phyloP scores from a whole-genome alignment of 805 yeast species.

The Yarrowia yakushimensis region DNA sequence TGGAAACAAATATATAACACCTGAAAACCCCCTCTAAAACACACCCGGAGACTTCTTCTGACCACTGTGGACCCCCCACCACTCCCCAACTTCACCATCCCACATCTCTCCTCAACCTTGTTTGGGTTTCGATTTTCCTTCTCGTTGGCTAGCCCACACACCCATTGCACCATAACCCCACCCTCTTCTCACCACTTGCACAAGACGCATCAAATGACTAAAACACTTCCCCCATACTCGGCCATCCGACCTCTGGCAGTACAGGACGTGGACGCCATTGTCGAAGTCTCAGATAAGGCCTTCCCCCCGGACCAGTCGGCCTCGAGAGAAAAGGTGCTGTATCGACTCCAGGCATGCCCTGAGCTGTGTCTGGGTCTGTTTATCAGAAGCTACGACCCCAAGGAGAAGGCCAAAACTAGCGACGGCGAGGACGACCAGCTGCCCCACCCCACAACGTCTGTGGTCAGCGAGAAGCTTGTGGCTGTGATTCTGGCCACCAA shows the following conservation, averaged over 20 bases:
- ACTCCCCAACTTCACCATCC: not conserved
- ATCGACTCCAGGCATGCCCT: slow-evolving; percentile 78
- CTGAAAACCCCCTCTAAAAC: not conserved
- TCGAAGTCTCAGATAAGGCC: slow-evolving; percentile 60
- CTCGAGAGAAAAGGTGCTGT: slow-evolving; percentile 56
- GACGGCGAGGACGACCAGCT: slow-evolving; percentile 31
- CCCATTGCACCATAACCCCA: not conserved
- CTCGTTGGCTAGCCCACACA: slow-evolving; percentile 4
- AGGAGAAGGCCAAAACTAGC: slow-evolving; percentile 24
- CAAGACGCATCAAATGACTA: slow-evolving; percentile 28
- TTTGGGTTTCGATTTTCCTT: slow-evolving; percentile 23
- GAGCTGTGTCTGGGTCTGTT: slow-evolving; percentile 88
- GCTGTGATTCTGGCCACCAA: slow-evolving; percentile 84
- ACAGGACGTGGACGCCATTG: slow-evolving; percentile 64
- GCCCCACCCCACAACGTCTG: slow-evolving; percentile 30
- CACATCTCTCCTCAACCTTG: slow-evolving; percentile 21
- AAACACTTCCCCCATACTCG: slow-evolving; percentile 50
- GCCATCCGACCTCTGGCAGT: slow-evolving; percentile 73
- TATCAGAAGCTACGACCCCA: slow-evolving; percentile 55
- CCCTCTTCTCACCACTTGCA: not conserved
- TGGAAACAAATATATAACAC: not conserved
- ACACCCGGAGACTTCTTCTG: not conserved
- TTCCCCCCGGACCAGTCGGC: slow-evolving; percentile 72
- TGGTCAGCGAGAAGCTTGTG: slow-evolving; percentile 55
- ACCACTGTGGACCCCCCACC: not conserved